Evolutionary conservation across 1,139 yeast genomes (phyloP).

Genomic region (Diutina rugosa): DNA sequence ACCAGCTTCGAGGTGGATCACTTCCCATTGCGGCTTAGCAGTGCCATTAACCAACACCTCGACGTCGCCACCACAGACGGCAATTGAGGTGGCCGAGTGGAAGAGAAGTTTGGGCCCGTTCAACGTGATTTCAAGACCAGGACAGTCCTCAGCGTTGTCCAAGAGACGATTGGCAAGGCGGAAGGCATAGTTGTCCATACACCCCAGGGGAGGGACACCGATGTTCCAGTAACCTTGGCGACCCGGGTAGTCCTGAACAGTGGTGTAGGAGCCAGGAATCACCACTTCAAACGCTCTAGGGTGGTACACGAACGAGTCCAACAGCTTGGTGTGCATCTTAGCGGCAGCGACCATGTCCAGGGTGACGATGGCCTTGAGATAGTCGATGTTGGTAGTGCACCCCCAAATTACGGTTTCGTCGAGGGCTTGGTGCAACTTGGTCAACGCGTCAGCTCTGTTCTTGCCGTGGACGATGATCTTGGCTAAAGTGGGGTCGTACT

Average conservation of each 20-base stretch:
- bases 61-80: conserved; percentile 77
- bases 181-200: conserved; percentile 90
- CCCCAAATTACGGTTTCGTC: conserved; percentile 83
- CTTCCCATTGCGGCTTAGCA: conserved; percentile 47
- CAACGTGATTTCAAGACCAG: conserved; percentile 83
- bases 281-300: conserved; percentile 79
- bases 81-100: conserved; percentile 66
- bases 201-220: conserved; percentile 98
- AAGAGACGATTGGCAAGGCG: conserved; percentile 82
- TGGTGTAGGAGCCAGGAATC: conserved; percentile 86
- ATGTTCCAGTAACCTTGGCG: conserved; percentile 76
- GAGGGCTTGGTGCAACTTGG: conserved; percentile 65
- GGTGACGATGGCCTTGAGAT: conserved; percentile 72
- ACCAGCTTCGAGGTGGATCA: conserved; percentile 58
- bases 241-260: conserved; percentile 95
- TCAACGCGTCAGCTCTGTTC: conserved; percentile 74
- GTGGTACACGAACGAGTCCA: conserved; percentile 68
- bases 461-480: conserved; percentile 91
- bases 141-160: conserved; percentile 70
- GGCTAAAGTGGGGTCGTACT: conserved; percentile 93
- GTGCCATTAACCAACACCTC: conserved; percentile 54
- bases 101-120: conserved; percentile 77
- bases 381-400: conserved; percentile 81
- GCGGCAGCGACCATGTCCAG: conserved; percentile 78
- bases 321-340: conserved; percentile 71